Evolutionary conservation across 78 protist genomes (phyloP), one percentile per base, ranked within the genome.

Genomic region (Speleostelium caveatum): DNA sequence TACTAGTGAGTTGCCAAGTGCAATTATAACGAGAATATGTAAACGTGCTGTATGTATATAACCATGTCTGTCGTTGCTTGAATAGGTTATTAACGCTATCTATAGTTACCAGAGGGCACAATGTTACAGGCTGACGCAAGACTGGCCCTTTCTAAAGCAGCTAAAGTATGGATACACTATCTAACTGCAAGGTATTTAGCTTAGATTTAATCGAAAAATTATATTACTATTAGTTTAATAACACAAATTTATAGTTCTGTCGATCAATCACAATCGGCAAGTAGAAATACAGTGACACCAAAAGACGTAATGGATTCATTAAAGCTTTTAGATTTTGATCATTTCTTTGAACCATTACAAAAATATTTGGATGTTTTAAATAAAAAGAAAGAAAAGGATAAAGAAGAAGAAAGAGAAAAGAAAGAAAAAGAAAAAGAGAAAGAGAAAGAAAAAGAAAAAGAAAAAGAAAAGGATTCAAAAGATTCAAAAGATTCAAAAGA

Each of bases 91-190:
- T n/a, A n/a, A n/a, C n/a, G n/a, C n/a, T n/a, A n/a, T n/a, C n/a
- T 22, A 17, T 7, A 77, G 87, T 65, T 77, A 77, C 87, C 87
- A 65, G 87, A 77, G 24, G 28, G 36, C 35, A 75, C 65, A 33
- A 28, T 19, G 36, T 32, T 66, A 26, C 75, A 73, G 53, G 45
- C 62, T 7, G 87, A 77, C 21, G 62, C 87, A 12, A 77, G 55
- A 41, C 12, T 77, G 56, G 87, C 87, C 1, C 21, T 77, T 22
- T 49, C 87, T 7, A 77, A 77, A 65, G 87, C 87, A 62, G 87
- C 87, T 3, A 77, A 77, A 53, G 75, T 77, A 33, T 77, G 87
- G 87, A 45, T 77, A 49, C 87, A 77, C 32, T 77, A 77, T 65
- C 16, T 77, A 17, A 77, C 87, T 35, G 87, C 87, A 8, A 53